Percentiles rank a stretch among this genome's conserved stretches.
These are phyloP conservation scores for Yamadazyma friedrichii DNA, from an alignment of 1,139 yeast genomes.

Conservation along the genomic window DNA sequence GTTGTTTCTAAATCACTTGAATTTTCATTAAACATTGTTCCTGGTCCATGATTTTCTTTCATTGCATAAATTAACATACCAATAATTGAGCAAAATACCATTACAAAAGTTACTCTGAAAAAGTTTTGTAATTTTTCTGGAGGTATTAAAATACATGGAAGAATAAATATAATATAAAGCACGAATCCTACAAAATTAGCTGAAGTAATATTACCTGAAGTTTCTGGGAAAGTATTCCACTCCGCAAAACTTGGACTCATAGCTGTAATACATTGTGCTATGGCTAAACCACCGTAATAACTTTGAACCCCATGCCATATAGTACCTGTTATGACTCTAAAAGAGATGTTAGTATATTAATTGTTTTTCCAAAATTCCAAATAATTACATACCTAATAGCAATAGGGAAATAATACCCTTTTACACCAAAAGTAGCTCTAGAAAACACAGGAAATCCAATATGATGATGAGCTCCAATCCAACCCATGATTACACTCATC, in stretches of 20 bases:
- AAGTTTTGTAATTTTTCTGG: conserved; percentile 19
- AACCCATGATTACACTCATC: conserved; percentile 16
- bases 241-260: conserved; percentile 10
- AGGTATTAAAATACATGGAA: conserved; percentile 15
- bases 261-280: conserved; percentile 8
- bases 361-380: neutral
- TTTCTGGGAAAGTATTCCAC: conserved; percentile 17
- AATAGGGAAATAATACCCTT: conserved; percentile 15
- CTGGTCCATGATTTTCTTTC: conserved; percentile 19
- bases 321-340: conserved; percentile 3
- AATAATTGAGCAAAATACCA: conserved; percentile 17
- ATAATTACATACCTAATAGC: conserved; percentile 8
- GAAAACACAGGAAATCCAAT: conserved; percentile 19
- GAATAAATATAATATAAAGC: conserved; percentile 16
- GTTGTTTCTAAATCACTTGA: conserved; percentile 6
- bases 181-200: conserved; percentile 23
- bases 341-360: conserved; percentile 10
- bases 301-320: conserved; percentile 17
- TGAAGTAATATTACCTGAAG: conserved; percentile 18
- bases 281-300: conserved; percentile 21
- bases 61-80: conserved; percentile 22
- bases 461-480: conserved; percentile 18
- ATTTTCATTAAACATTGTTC: conserved; percentile 14
- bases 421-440: conserved; percentile 14
- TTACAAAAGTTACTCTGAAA: conserved; percentile 15